Conservation (phyloP, 371 early-diverging fungal genomes). For the Syncephalastrum monosporum region DNA sequence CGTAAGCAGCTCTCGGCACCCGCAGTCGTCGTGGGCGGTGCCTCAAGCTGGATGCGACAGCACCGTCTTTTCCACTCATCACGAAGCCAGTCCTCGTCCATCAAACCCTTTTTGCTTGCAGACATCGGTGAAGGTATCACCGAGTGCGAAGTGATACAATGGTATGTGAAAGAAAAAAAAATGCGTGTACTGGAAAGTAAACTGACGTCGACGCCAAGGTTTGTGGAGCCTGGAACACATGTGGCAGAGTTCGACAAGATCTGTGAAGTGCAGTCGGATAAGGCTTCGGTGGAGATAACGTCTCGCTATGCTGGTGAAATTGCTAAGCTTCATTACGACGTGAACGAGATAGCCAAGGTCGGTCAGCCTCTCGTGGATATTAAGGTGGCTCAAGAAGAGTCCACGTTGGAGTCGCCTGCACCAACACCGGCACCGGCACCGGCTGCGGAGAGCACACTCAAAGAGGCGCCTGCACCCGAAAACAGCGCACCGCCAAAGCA, state of each 20-base stretch:
- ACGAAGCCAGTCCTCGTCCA: no score
- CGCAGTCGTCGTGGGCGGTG: no score
- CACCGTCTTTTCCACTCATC: no score
- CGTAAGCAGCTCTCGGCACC: no score
- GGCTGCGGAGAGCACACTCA: not conserved
- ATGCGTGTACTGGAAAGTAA: not conserved
- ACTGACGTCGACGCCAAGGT: conserved; percentile 53
- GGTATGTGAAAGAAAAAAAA: conserved; percentile 54
- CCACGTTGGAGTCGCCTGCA: conserved; percentile 2
- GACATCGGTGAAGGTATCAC: conserved; percentile 99
- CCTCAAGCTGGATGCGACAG: no score
- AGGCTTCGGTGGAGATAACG: conserved; percentile 97
- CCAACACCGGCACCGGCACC: not conserved
- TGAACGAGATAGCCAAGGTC: conserved; percentile 91
- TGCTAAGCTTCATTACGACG: conserved; percentile 74
- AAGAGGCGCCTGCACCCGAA: conserved; percentile 2
- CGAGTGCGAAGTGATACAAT: conserved; percentile 95
- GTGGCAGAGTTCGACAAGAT: conserved; percentile 94
- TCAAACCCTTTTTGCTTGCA: conserved; percentile 87
- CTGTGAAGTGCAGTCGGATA: conserved; percentile 97
- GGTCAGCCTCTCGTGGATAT: conserved; percentile 95
- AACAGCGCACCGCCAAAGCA: not conserved
- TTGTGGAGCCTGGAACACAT: conserved; percentile 86
- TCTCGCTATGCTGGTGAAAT: conserved; percentile 92
- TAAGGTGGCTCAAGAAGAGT: conserved; percentile 61